Evolutionary conservation across 345 rosid genomes (phyloP).

Genomic region (Firmiana major): DNA sequence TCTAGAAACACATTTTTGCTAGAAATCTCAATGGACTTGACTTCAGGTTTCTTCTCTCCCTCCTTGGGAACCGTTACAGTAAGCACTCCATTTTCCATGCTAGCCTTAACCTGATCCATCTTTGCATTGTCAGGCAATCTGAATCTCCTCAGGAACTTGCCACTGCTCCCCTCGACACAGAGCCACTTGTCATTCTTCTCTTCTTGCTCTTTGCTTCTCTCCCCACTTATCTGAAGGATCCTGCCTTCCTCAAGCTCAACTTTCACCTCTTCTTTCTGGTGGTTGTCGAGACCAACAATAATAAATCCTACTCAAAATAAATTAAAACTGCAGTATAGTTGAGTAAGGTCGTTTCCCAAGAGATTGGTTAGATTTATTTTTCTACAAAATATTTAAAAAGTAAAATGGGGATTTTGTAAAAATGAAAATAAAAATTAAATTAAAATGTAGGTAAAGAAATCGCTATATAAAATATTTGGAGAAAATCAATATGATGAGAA

Average conservation of each 20-base stretch:
- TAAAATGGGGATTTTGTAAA: no score
- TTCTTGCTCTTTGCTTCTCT: constrained; percentile 33
- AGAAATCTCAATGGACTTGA: constrained; percentile 46
- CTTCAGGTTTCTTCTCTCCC: constrained; percentile 28
- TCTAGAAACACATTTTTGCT: constrained; percentile 17
- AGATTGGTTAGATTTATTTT: no score
- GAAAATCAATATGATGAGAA: no score
- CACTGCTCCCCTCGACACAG: constrained; percentile 30
- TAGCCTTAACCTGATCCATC: constrained; percentile 32
- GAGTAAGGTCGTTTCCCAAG: no score
- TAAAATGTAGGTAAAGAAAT: no score
- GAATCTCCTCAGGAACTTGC: constrained; percentile 37
- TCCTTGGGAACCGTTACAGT: constrained; percentile 31
- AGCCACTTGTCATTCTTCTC: constrained; percentile 42
- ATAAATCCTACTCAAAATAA: no score
- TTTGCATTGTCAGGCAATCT: constrained; percentile 38
- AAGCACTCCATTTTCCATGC: constrained; percentile 41
- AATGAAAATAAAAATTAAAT: no score
- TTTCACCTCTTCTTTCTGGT: constrained; percentile 42
- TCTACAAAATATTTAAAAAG: no score
- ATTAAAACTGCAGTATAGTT: no score
- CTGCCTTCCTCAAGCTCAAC: constrained; percentile 39
- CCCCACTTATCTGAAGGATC: constrained; percentile 31
- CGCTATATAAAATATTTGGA: no score
- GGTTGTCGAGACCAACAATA: no score